These are phyloP conservation scores for Heterobasidion irregulare DNA, from an alignment of 1,284 basidiomycete species.

Conservation along the genomic window DNA sequence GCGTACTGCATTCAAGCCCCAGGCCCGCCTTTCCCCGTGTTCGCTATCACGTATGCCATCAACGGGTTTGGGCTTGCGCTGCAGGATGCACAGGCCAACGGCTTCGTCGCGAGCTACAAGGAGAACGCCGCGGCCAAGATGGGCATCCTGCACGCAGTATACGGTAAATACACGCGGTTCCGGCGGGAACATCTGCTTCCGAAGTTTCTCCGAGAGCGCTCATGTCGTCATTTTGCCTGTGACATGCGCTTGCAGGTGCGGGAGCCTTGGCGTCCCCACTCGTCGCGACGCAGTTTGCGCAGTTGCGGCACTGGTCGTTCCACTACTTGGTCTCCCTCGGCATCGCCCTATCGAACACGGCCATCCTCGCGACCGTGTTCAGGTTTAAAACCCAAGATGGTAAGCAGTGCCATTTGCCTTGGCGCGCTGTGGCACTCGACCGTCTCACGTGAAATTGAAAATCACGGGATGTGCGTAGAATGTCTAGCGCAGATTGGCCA, in stretches of 20 bases:
- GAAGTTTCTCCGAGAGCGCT: too few species aligned
- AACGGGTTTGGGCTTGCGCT: constrained; percentile 58
- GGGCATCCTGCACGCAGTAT: constrained; percentile 52
- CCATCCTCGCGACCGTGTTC: constrained; percentile 40
- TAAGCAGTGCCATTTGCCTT: constrained; percentile 9
- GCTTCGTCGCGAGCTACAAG: constrained; percentile 40
- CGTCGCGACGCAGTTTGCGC: constrained; percentile 54
- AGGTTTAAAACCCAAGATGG: constrained; percentile 48
- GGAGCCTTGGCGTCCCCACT: constrained; percentile 57
- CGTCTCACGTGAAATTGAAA: too few species aligned
- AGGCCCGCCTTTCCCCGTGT: constrained; percentile 58
- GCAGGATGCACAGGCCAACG: constrained; percentile 52
- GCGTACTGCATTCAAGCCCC: constrained; percentile 48
- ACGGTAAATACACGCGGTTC: constrained; percentile 14
- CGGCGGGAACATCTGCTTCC: too few species aligned
- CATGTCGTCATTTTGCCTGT: too few species aligned
- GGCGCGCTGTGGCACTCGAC: too few species aligned
- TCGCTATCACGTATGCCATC: constrained; percentile 47
- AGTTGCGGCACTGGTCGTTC: constrained; percentile 45
- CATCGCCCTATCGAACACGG: constrained; percentile 38
- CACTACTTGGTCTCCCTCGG: constrained; percentile 58
- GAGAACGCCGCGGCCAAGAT: constrained; percentile 42
- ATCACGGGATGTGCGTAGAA: constrained; percentile 11
- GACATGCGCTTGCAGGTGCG: constrained; percentile 26
- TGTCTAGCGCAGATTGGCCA: constrained; percentile 27